Base-by-base conservation (phyloP, 208 protist genomes). In the Trypanosomatidae sp. region DNA sequence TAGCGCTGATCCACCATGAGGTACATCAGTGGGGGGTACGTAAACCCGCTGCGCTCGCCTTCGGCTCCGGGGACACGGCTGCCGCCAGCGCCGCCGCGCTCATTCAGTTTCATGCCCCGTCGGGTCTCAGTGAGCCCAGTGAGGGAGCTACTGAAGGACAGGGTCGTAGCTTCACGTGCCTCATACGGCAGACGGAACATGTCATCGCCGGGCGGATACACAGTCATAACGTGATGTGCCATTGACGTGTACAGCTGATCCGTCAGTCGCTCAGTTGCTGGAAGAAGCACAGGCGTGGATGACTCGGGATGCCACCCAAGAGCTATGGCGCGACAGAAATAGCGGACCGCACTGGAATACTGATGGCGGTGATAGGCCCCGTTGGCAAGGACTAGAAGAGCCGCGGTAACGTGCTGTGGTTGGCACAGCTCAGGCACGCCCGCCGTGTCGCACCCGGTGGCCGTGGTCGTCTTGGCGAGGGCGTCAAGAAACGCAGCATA, bases 171-270 rank as follows among this genome's bases (percentile, higher is more conserved):
- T 47, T 95, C 89, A 12, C 90, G 89, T 36, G 75, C 74, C 39
- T 94, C 90, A 67, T 97, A 95, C 6, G 82, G 41, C 36, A 93
- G 79, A 59, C 91, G 91, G 66, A 97, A 95, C 82, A 92, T 86
- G 28, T 97, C 92, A 65, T 93, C 88, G 19, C 66, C 60, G 22
- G 83, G 59, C 3, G 88, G 88, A 59, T 86, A 71, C 36, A 81
- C 66, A 44, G 49, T 53, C 66, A 94, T 89, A 28, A 94, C 84
- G 76, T 69, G 76, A 68, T 92, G 83, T 13, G 92, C 92, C 65
- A 93, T 72, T 22, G 88, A 76, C 30, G 94, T 62, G 72, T 92
- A 95, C 83, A 94, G 85, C 73, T 93, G 71, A 36, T 88, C 80
- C 73, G 83, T 85, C 75, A 90, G 81, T 62, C 80, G 80, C 72